Base-by-base conservation (phyloP, 139 green algal genomes). In the Desmodesmus armatus region DNA sequence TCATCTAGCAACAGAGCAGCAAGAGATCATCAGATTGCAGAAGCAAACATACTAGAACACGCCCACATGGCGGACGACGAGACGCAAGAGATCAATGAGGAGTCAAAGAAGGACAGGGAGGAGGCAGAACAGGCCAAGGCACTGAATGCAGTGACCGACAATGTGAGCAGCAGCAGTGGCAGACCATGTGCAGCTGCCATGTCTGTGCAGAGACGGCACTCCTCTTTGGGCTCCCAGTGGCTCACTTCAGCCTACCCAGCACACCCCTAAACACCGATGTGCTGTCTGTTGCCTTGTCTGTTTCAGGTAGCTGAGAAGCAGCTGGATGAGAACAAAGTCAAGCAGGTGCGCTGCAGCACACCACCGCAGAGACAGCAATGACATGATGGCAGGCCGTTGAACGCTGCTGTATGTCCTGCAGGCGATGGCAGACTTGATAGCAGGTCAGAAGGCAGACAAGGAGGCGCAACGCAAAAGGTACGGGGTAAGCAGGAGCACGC, bases 381-480 rank as follows among this genome's bases (percentile, higher is more conserved):
- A n/a, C n/a, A n/a, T n/a, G 4, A 44, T 27, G 25, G 5, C 19
- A 39, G 13, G 44, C 9, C 3, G 5, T 5, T 25, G 31, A n/a
- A 25, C 35, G 29, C 11, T 65, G 79, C 9, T 33, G 11, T 49
- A 23, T 39, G 33, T 31, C 27, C 33, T 78, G 15, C 86, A 94
- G 75, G 94, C 94, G 5, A 97, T 97, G 94, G 71, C 76, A 35
- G 82, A 71, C 4, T 74, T 97, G 13, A 85, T 90, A 23, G 92
- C 84, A 7, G 73, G 90, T 15, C 93, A 97, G 66, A 87, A 91
- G 47, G 92, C 91, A 33, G 84, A 85, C 58, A 87, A 90, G 31
- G 93, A 95, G 53, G 92, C 90, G 19, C 86, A 92, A 79, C 77
- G 75, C 19, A 83, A 91, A 44, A 69, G 88, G 85, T 92, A 44